Evolutionary conservation across 2,329 filamentous ascomycete genomes (phyloP).

Genomic region (Plenodomus biglobosus): DNA sequence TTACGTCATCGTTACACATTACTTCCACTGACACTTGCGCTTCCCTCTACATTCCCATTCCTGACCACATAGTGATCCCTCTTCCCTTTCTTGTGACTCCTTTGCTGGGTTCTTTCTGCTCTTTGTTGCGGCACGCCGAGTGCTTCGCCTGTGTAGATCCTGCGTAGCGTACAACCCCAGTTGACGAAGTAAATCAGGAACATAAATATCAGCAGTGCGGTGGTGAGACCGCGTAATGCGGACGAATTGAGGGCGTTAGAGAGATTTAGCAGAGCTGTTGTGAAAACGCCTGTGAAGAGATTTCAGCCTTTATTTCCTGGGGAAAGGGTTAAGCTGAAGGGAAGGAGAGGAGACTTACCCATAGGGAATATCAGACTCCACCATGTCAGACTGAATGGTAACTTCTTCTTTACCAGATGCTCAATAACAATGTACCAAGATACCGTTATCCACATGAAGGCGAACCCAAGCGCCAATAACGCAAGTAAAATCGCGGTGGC

Average conservation of each 20-base stretch:
- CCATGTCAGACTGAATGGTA: constrained; percentile 20
- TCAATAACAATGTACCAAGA: constrained; percentile 19
- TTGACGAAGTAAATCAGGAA: constrained; percentile 20
- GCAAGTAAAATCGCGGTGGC: constrained; percentile 11
- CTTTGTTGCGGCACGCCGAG: constrained; percentile 19
- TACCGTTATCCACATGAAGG: constrained; percentile 17
- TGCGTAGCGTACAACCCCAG: constrained; percentile 14
- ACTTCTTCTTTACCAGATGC: constrained; percentile 8
- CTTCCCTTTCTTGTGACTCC: constrained; percentile 4
- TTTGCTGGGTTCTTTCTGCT: constrained; percentile 15
- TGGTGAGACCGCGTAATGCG: constrained; percentile 14
- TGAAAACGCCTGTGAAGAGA: constrained; percentile 11
- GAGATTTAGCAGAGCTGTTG: constrained; percentile 16
- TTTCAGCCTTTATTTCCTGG: neutral
- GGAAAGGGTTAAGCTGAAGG: neutral
- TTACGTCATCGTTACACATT: neutral
- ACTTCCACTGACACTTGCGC: neutral
- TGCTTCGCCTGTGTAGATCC: constrained; percentile 13
- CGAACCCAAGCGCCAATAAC: constrained; percentile 15
- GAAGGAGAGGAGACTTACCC: constrained; percentile 5
- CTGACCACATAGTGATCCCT: constrained; percentile 2
- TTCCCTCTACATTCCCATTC: neutral
- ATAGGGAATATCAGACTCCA: constrained; percentile 24
- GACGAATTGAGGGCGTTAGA: constrained; percentile 16
- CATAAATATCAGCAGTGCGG: constrained; percentile 15